A percentile compares a stretch with the other conserved stretches of the same genome.
Conservation (phyloP, 345 rosid genomes). For the Salix suchowensis region DNA sequence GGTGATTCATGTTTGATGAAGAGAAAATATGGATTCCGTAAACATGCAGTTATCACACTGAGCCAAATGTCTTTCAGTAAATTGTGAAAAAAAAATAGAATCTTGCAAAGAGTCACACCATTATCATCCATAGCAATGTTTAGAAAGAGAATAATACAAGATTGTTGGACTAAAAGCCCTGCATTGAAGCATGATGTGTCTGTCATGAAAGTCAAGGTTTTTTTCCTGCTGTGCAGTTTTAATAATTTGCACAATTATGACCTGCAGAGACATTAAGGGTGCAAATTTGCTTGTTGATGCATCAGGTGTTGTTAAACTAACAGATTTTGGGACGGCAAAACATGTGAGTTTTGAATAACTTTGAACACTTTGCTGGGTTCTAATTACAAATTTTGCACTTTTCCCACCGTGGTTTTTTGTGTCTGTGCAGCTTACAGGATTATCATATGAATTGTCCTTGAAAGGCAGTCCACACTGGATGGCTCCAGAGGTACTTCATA, state of each 20-base stretch:
- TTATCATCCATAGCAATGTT: background rate
- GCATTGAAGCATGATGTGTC: background rate
- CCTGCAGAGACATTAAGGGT: constrained; percentile 68
- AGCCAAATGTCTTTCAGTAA: constrained; percentile 1
- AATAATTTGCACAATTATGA: constrained; percentile 14
- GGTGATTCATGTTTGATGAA: constrained; percentile 26
- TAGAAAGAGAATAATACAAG: background rate
- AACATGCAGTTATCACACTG: background rate
- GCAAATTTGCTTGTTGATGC: constrained; percentile 71
- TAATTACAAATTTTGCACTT: background rate
- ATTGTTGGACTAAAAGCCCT: background rate
- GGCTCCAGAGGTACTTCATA: constrained; percentile 71
- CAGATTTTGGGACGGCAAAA: constrained; percentile 81
- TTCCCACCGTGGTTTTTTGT: background rate
- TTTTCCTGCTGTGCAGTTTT: background rate
- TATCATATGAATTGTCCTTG: constrained; percentile 49
- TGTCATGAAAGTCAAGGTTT: background rate
- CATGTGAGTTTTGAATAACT: constrained; percentile 40
- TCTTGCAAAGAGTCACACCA: background rate
- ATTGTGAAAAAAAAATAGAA: background rate
- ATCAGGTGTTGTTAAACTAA: constrained; percentile 58
- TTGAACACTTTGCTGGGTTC: background rate
- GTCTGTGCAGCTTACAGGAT: constrained; percentile 46
- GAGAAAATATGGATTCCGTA: background rate
- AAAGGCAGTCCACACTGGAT: constrained; percentile 82